Evolutionary conservation across 2,329 filamentous ascomycete species (phyloP).

Genomic region (Sordariomycetes sp.): DNA sequence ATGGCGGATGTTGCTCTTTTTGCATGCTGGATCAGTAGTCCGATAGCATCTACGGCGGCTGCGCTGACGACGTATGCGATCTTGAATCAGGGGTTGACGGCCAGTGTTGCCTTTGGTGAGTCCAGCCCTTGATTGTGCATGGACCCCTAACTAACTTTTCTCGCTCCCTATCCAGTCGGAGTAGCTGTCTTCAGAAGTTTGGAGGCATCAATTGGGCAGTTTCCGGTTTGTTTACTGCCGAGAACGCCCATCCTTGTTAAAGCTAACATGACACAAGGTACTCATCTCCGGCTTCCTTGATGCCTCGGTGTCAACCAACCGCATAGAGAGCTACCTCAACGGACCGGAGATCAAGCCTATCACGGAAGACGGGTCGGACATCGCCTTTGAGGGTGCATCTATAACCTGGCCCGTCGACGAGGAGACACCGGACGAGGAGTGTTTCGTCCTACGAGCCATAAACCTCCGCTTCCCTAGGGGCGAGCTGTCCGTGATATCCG

Average conservation of each 20-base stretch:
- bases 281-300: constrained; percentile 32
- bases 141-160: neutral
- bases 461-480: constrained; percentile 53
- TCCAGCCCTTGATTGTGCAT: neutral
- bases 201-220: constrained; percentile 54
- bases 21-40: constrained; percentile 59
- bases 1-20: constrained; percentile 48
- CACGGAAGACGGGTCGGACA: constrained; percentile 39
- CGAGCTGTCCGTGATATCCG: constrained; percentile 62
- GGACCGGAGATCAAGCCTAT: constrained; percentile 49
- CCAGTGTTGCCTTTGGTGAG: constrained; percentile 58
- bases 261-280: constrained; percentile 44
- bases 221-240: constrained; percentile 40
- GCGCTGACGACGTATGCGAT: constrained; percentile 57
- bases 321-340: constrained; percentile 59
- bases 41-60: constrained; percentile 58
- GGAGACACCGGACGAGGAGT: constrained; percentile 38
- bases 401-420: constrained; percentile 64
- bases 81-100: constrained; percentile 46
- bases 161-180: constrained; percentile 26
- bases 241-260: neutral
- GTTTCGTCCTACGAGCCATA: constrained; percentile 53
- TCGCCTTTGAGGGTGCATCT: constrained; percentile 53
- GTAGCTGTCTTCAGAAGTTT: constrained; percentile 63
- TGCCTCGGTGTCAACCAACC: constrained; percentile 56